Evolutionary conservation across 2,329 filamentous ascomycete genomes (phyloP).

Genomic region (Exophiala sp.): DNA sequence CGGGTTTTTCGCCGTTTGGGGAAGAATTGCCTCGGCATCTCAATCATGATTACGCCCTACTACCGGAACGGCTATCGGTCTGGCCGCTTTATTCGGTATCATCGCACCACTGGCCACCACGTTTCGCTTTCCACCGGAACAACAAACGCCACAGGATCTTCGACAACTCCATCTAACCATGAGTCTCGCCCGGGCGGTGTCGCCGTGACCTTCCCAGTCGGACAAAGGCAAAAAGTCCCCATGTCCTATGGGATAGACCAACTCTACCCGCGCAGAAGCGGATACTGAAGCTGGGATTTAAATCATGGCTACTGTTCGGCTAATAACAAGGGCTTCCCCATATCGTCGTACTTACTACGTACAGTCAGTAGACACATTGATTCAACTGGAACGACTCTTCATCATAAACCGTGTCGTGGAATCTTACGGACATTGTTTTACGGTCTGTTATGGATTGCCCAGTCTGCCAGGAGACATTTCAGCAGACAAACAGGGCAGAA

Average conservation of each 20-base stretch:
- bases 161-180: too few species aligned
- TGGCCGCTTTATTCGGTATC: slow-evolving; percentile 15
- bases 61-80: background rate
- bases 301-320: slow-evolving; percentile 12
- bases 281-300: background rate
- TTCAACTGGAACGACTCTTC: too few species aligned
- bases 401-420: too few species aligned
- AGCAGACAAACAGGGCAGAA: background rate
- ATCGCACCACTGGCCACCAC: too few species aligned
- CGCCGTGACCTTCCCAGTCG: too few species aligned
- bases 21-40: slow-evolving; percentile 12
- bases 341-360: background rate
- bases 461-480: background rate
- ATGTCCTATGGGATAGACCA: too few species aligned
- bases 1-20: background rate
- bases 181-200: too few species aligned
- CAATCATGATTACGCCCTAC: too few species aligned
- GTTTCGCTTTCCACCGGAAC: slow-evolving; percentile 1
- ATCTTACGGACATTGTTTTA: too few species aligned
- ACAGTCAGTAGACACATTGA: too few species aligned
- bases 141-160: too few species aligned
- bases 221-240: too few species aligned
- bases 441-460: background rate
- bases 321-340: background rate
- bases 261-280: background rate